Evolutionary conservation across 768 basidiomycete genomes (phyloP).

Genomic region (Royoungia palumana): DNA sequence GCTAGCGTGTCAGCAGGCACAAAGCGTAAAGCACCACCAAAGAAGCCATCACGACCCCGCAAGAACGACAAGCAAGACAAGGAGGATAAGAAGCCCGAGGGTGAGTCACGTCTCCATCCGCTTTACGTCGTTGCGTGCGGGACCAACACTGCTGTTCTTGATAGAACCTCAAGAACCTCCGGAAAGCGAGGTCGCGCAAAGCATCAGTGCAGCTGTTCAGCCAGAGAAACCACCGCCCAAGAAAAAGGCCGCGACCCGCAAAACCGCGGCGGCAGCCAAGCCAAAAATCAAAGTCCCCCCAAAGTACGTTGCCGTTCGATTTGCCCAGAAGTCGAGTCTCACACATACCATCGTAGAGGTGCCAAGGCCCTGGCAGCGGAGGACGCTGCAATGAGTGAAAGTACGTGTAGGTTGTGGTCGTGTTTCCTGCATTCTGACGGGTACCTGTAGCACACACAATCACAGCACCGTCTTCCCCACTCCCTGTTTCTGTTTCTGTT

Average conservation of each 20-base stretch:
- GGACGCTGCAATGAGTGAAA: constrained; percentile 60
- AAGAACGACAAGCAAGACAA: constrained; percentile 48
- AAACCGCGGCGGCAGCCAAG: constrained; percentile 37
- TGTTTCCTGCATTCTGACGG: constrained; percentile 2
- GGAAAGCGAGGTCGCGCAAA: constrained; percentile 22
- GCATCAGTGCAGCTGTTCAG: constrained; percentile 8
- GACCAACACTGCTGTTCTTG: constrained; percentile 10
- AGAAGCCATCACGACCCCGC: constrained; percentile 50
- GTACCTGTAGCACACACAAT: constrained; percentile 50
- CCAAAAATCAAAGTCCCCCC: constrained; percentile 30
- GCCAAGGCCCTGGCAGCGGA: constrained; percentile 35
- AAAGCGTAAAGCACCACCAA: constrained; percentile 48
- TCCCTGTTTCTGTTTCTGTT: constrained; percentile 41
- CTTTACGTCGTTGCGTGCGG: constrained; percentile 13
- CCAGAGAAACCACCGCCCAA: constrained; percentile 41
- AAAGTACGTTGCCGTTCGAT: constrained; percentile 22
- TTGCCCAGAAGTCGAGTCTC: neutral
- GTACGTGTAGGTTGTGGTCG: constrained; percentile 33
- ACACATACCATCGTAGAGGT: constrained; percentile 28
- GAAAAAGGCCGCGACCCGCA: constrained; percentile 48
- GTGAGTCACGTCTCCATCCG: constrained; percentile 34
- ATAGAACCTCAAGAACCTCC: constrained; percentile 30
- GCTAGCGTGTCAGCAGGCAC: constrained; percentile 34
- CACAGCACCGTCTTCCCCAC: constrained; percentile 72
- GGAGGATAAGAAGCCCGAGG: constrained; percentile 46